Conservation (phyloP, 2,329 filamentous ascomycete species). For the Cryphonectria japonica region DNA sequence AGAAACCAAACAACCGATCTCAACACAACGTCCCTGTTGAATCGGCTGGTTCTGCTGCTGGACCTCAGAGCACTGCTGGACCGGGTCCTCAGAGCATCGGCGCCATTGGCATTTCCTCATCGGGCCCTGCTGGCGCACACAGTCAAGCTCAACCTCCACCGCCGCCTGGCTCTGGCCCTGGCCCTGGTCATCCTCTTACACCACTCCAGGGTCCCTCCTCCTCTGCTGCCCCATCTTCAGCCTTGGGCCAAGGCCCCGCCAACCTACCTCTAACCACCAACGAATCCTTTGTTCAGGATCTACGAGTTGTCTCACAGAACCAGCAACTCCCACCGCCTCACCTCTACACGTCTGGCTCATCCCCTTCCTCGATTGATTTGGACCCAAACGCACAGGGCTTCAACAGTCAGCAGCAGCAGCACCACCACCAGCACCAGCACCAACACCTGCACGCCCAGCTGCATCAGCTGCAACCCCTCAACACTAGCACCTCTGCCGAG, state of each 20-base stretch:
- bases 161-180: constrained; percentile 45
- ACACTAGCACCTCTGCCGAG: constrained; percentile 37
- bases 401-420: constrained; percentile 3
- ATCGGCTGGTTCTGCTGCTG: constrained; percentile 26
- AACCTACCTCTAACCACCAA: constrained; percentile 35
- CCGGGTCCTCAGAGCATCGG: constrained; percentile 14
- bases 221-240: constrained; percentile 29
- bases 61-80: constrained; percentile 33
- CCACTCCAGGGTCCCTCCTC: constrained; percentile 31
- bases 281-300: constrained; percentile 33
- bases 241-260: constrained; percentile 38
- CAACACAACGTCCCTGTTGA: constrained; percentile 57
- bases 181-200: constrained; percentile 49
- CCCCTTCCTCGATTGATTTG: constrained; percentile 9
- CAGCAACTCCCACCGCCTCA: constrained; percentile 30
- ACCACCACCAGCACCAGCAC: constrained; percentile 3
- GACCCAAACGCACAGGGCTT: neutral
- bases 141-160: constrained; percentile 34
- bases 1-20: constrained; percentile 60
- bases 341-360: constrained; percentile 29
- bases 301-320: constrained; percentile 20
- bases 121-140: constrained; percentile 27
- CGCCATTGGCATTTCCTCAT: constrained; percentile 22
- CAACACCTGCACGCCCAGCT: constrained; percentile 19
- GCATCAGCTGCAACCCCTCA: constrained; percentile 32